Base-by-base conservation (phyloP, 1,284 basidiomycete genomes). In the Ceratobasidium sp. region DNA sequence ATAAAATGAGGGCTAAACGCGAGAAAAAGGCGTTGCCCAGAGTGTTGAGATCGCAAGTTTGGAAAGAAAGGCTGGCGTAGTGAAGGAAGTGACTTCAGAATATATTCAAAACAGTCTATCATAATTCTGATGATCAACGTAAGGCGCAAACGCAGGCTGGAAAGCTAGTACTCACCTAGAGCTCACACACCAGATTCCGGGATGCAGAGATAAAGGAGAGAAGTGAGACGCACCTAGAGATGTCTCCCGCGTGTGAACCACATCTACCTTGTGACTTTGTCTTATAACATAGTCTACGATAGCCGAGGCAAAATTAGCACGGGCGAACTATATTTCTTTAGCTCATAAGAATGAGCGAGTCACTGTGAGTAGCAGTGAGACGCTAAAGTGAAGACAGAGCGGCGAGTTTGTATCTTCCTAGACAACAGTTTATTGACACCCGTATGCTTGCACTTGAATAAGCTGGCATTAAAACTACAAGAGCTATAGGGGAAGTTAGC, bases 1-100 rank as follows among this genome's bases (percentile, higher is more conserved):
- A 84, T 93, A 93, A 94, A 95, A 95, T 95, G 92, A 94, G 93
- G 90, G 91, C 91, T 48, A 89, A 86, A 87, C 92, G 91, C 90
- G 91, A 93, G 83, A 80, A 79, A 78, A 83, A 80, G 87, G 91
- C 93, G 91, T 89, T 90, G 91, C 89, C 92, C 93, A 94, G 93
- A 95, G 93, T 95, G 93, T 94, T 87, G 88, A 88, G 89, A 93
- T 94, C 77, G 77, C 71, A 20, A 33, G 26, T n/a, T 40, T 52
- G 54, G 48, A 69, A n/a, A 40, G 56, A 68, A 10, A 12, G 7
- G 13, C 40, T 26, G 13, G 70, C 52, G 65, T 38, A n/a, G 4
- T 64, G 40, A 10, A 12, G 33, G 13, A 57, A 48, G 48, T 33
- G 6, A 46, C 17, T 48, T 33, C 57, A 46, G 26, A n/a, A 68